Evolutionary conservation across 306 rosid genomes (phyloP).

Genomic region (Cucumis melo): DNA sequence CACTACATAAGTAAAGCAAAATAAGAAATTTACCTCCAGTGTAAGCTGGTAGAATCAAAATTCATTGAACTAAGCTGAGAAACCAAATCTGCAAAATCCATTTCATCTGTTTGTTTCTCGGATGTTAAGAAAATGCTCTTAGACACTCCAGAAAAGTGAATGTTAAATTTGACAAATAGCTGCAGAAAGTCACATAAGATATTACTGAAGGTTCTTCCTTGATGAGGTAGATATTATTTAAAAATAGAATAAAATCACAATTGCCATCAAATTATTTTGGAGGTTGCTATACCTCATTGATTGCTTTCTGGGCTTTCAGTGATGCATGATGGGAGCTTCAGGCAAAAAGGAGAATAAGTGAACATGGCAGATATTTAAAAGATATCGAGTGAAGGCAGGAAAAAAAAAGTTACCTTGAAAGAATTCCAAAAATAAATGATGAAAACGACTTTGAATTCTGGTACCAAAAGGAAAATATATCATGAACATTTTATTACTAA

Average conservation of each 20-base stretch:
- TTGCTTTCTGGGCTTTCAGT: constrained; percentile 88
- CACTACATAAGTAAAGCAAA: not conserved
- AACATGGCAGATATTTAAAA: constrained; percentile 4
- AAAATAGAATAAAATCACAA: constrained; percentile 8
- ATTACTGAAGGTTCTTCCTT: constrained; percentile 5
- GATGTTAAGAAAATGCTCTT: constrained; percentile 60
- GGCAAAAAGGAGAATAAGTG: constrained; percentile 16
- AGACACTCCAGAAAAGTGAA: constrained; percentile 93
- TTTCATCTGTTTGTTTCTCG: constrained; percentile 36
- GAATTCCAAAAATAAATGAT: constrained; percentile 71
- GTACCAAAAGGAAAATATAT: constrained; percentile 21
- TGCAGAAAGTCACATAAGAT: constrained; percentile 29
- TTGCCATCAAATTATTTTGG: constrained; percentile 6
- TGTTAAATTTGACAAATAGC: constrained; percentile 98
- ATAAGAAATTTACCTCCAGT: constrained; percentile 64
- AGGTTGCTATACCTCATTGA: constrained; percentile 64
- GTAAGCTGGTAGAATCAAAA: constrained; percentile 86
- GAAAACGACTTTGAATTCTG: constrained; percentile 79
- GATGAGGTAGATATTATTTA: not conserved
- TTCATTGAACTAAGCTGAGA: constrained; percentile 87
- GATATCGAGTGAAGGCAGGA: constrained; percentile 1
- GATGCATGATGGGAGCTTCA: constrained; percentile 97
- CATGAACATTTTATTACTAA: constrained; percentile 16
- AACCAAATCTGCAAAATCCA: constrained; percentile 60
- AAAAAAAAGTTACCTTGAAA: constrained; percentile 59